These are phyloP conservation scores for Yueomyces sinensis DNA, from an alignment of 805 yeast species.

Conservation along the genomic window DNA sequence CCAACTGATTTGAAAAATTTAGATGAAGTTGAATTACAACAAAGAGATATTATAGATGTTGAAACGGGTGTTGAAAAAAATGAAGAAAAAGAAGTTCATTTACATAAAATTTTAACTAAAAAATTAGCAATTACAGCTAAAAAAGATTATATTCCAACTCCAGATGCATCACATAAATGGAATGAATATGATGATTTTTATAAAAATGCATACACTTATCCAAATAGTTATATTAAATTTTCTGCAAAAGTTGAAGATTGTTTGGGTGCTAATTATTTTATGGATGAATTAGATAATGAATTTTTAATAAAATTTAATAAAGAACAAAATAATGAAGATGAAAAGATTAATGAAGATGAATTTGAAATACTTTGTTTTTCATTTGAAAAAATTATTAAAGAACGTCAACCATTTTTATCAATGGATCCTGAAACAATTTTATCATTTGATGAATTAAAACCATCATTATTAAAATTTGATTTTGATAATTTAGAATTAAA, in stretches of 20 bases:
- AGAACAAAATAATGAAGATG: slow-evolving; percentile 7
- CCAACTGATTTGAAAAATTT: slow-evolving; percentile 72
- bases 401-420: slow-evolving; percentile 76
- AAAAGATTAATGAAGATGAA: slow-evolving; percentile 59
- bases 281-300: slow-evolving; percentile 80
- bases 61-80: slow-evolving; percentile 98
- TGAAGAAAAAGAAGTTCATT: slow-evolving; percentile 94
- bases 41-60: slow-evolving; percentile 74
- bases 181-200: slow-evolving; percentile 63
- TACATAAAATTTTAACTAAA: slow-evolving; percentile 81
- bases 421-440: slow-evolving; percentile 76
- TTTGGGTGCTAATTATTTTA: slow-evolving; percentile 67
- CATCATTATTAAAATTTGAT: slow-evolving; percentile 32
- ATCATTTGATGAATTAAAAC: slow-evolving; percentile 52
- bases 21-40: slow-evolving; percentile 43
- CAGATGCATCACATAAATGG: slow-evolving; percentile 85
- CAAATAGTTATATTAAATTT: slow-evolving; percentile 71
- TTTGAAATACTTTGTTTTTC: slow-evolving; percentile 67
- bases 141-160: slow-evolving; percentile 74
- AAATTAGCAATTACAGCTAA: slow-evolving; percentile 10
- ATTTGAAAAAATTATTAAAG: slow-evolving; percentile 60
- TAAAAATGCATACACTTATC: slow-evolving; percentile 49
- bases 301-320: slow-evolving; percentile 39
- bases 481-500: slow-evolving; percentile 39
- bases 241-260: slow-evolving; percentile 96